Percentiles rank a stretch among this genome's conserved stretches.
Evolutionary conservation across 306 rosid genomes (phyloP).

Genomic region (Malus fusca): DNA sequence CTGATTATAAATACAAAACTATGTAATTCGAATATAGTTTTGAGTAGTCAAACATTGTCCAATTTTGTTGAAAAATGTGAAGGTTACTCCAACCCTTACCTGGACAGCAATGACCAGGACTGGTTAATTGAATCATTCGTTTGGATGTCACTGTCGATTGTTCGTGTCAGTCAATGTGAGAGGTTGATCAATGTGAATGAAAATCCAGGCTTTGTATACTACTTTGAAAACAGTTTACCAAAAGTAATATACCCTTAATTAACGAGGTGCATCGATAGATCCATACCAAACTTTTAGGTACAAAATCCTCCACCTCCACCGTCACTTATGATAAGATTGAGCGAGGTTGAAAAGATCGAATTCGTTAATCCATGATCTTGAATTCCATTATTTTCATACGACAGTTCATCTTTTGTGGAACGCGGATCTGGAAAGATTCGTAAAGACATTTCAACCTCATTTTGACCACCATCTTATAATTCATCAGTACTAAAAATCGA

Average conservation of each 20-base stretch:
- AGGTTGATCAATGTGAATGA: constrained; percentile 16
- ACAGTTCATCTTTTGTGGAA: too few relatives aligned
- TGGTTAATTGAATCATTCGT: constrained; percentile 19
- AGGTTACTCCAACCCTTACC: constrained; percentile 1
- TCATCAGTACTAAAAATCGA: too few relatives aligned
- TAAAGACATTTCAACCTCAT: accelerated
- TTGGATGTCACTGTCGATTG: constrained; percentile 27
- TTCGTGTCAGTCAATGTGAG: constrained; percentile 11
- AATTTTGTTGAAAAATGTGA: background rate
- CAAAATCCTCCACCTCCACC: too few relatives aligned
- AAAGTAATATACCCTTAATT: background rate
- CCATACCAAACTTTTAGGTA: background rate
- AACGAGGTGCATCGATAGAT: background rate
- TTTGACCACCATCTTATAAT: too few relatives aligned
- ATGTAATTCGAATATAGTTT: too few relatives aligned
- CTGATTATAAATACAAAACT: too few relatives aligned
- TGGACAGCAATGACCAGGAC: constrained; percentile 14
- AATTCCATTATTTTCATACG: too few relatives aligned
- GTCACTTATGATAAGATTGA: too few relatives aligned
- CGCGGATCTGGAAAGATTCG: accelerated
- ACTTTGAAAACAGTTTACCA: constrained; percentile 20
- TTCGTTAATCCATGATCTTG: too few relatives aligned
- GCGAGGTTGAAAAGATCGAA: too few relatives aligned
- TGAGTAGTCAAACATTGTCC: background rate
- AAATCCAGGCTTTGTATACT: constrained; percentile 6